phyloP scores from a whole-genome alignment of 495 filamentous ascomycete species.

The Aspergillus steynii region DNA sequence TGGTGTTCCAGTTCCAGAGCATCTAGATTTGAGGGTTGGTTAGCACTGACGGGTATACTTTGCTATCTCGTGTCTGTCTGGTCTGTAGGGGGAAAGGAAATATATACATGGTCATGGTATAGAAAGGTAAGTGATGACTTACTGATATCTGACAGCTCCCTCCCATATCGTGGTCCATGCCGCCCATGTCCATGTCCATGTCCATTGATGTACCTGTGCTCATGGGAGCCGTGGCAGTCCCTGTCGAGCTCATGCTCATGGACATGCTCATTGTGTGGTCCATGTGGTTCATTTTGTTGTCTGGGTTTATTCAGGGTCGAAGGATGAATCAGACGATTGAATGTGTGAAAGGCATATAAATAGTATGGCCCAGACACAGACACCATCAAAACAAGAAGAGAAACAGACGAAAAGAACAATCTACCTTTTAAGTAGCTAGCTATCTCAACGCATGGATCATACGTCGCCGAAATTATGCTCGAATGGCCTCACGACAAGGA shows the following conservation, averaged over 20 bases:
- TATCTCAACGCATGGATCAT: not conserved
- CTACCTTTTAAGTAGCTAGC: too few species aligned
- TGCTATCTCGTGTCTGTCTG: not conserved
- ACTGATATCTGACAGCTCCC: not conserved
- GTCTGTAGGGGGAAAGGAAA: not conserved
- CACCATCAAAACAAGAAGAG: not conserved
- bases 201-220: not conserved
- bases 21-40: constrained; percentile 45
- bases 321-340: too few species aligned
- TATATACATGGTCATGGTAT: not conserved
- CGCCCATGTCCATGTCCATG: constrained; percentile 25
- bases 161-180: not conserved
- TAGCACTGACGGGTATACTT: not conserved
- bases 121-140: not conserved
- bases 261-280: not conserved
- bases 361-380: too few species aligned
- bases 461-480: not conserved
- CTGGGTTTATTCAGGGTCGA: too few species aligned
- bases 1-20: constrained; percentile 77
- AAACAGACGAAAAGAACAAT: too few species aligned
- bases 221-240: not conserved
- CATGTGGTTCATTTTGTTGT: not conserved
- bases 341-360: too few species aligned
- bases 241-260: not conserved
- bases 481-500: not conserved